Evolutionary conservation across 1,139 yeast species (phyloP).

Genomic region (Sugiyamaella xylanicola): DNA sequence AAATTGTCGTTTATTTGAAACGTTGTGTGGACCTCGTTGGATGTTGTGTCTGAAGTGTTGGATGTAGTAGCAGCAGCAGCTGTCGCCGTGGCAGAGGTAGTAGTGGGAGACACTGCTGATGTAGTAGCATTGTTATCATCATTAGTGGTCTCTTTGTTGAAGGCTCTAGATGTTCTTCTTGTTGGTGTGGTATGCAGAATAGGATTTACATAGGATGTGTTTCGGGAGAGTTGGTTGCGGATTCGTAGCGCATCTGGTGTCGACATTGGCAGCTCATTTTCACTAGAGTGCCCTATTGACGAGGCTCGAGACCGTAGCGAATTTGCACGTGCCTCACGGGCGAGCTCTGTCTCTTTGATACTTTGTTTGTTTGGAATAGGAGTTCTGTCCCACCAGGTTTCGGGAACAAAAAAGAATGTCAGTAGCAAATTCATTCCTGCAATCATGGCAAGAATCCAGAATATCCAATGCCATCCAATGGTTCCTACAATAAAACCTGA

Average conservation of each 20-base stretch:
- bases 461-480: conserved; percentile 61
- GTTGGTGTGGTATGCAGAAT: conserved; percentile 9
- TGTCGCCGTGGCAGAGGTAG: background rate
- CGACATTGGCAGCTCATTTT: conserved; percentile 2
- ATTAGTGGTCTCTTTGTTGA: background rate
- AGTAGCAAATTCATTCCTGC: conserved; percentile 51
- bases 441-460: conserved; percentile 60
- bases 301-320: conserved; percentile 18
- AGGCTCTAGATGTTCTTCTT: conserved; percentile 12
- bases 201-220: conserved; percentile 1
- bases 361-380: conserved; percentile 56
- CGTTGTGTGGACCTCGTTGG: background rate
- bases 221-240: conserved; percentile 13
- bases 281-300: conserved; percentile 9
- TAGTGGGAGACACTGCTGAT: background rate
- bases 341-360: conserved; percentile 52
- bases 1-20: background rate
- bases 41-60: background rate
- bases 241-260: conserved; percentile 16
- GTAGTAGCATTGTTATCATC: background rate
- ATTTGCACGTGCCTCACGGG: conserved; percentile 45
- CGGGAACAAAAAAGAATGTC: conserved; percentile 61
- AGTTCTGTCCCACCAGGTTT: conserved; percentile 64
- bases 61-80: background rate
- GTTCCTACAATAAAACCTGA: conserved; percentile 56